Evolutionary conservation across 2,329 filamentous ascomycete genomes (phyloP), one percentile per base, ranked within the genome.

Genomic region (Aspergillus sergii): DNA sequence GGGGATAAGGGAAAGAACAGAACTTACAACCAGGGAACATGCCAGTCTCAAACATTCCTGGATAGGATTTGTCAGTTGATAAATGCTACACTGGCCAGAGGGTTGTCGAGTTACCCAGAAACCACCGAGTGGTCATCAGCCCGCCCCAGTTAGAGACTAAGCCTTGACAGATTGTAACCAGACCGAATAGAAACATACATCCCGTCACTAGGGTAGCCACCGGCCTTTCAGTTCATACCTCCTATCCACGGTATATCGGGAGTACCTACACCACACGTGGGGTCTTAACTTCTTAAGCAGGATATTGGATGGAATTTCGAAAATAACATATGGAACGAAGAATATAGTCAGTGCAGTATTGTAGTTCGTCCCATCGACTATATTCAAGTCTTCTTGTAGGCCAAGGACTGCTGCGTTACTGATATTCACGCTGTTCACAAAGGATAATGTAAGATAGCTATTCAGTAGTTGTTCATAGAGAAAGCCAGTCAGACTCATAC

Each of bases 131-230:
- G 0, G 88, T 84, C 57, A 97, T 84, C 19, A 97, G 81, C 1
- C 93, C 92, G 46, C 83, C 81, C 79, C 94, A 97, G 73, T 87
- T 96, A 64, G 87, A 81, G 3, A 93, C 90, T 8, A 96, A 78
- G 0, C 93, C 93, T 78, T 96, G 92, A 69, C 88, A 85, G 43
- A 91, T 82, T 23, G 90, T 92, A 51, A 89, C 86, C 26, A 96
- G 80, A 11, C 92, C 91, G 69, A 96, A 97, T 62, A 87, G 80
- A 67, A 94, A 91, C 90, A 96, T 96, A 80, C 94, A 96, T 58
- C 87, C 74, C 4, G 90, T 88, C 28, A 96, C 80, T 82, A 61
- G 6, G 55, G 56, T 11, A 12, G 11, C 46, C 30, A 59, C 58
- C 28, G 57, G 50, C 50, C 45, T 60, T 36, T 39, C 26, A 36